Evolutionary conservation across 192 early-diverging fungal species (phyloP).

Genomic region (Umbelopsis sp.): DNA sequence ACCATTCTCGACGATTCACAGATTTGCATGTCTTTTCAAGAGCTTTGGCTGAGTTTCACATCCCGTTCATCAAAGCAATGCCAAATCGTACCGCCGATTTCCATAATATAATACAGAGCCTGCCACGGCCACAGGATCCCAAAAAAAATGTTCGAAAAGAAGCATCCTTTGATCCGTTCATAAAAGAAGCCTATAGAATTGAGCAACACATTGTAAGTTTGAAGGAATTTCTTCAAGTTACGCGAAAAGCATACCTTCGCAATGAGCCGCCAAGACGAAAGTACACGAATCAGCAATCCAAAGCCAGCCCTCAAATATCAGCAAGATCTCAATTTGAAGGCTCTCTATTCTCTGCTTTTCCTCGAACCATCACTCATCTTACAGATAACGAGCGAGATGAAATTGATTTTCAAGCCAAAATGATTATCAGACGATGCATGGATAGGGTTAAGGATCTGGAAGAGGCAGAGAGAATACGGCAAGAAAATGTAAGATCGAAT

Average conservation of each 20-base stretch:
- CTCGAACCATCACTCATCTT: slow-evolving; percentile 34
- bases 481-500: slow-evolving; percentile 22
- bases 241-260: slow-evolving; percentile 57
- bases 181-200: slow-evolving; percentile 61
- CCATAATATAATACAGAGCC: slow-evolving; percentile 12
- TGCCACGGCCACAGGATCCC: slow-evolving; percentile 14
- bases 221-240: slow-evolving; percentile 49
- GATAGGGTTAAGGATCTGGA: slow-evolving; percentile 60
- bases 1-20: not conserved
- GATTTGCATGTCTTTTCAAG: not conserved
- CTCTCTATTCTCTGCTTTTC: slow-evolving; percentile 30
- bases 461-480: slow-evolving; percentile 48
- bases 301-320: slow-evolving; percentile 26
- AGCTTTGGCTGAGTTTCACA: not conserved
- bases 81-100: slow-evolving; percentile 30
- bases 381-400: slow-evolving; percentile 69
- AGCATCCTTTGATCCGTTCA: slow-evolving; percentile 44
- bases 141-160: slow-evolving; percentile 18
- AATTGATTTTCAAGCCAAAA: slow-evolving; percentile 66
- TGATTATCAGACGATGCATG: slow-evolving; percentile 58
- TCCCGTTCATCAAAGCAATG: slow-evolving; percentile 16
- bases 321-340: slow-evolving; percentile 19
- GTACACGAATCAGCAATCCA: not conserved
- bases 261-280: not conserved
- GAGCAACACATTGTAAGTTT: slow-evolving; percentile 57